Evolutionary conservation across 176 grass and related monocot genomes (phyloP).

Genomic region (Leersia perrieri): DNA sequence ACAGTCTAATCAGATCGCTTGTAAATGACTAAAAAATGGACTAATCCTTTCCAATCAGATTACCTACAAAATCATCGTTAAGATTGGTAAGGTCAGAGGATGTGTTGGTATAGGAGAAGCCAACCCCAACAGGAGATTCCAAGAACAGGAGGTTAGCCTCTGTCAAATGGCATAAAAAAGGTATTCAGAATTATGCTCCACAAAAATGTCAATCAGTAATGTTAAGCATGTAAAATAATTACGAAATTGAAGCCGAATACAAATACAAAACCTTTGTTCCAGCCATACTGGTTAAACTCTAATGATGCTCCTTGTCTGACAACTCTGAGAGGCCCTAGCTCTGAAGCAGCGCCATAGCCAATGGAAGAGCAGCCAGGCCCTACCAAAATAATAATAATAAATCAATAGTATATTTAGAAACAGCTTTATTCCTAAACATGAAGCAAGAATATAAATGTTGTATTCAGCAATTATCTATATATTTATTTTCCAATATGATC

Average conservation of each 20-base stretch:
- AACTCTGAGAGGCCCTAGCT: conserved; percentile 73
- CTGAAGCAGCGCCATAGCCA: conserved; percentile 75
- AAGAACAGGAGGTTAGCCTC: conserved; percentile 86
- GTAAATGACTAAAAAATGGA: neutral
- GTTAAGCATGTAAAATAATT: neutral
- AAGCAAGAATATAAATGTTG: neutral
- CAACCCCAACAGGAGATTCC: conserved; percentile 74
- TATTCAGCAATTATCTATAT: neutral
- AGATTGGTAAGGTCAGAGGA: conserved; percentile 59
- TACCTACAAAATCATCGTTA: conserved; percentile 73
- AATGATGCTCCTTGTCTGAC: conserved; percentile 48
- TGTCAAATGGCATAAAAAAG: conserved; percentile 4
- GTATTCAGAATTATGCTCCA: neutral
- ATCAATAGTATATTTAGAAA: neutral
- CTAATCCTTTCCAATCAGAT: neutral
- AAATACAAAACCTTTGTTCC: conserved; percentile 62
- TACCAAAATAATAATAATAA: conserved; percentile 3
- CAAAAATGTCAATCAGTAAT: neutral
- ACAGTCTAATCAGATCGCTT: neutral
- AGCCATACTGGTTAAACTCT: conserved; percentile 72
- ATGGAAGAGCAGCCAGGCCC: conserved; percentile 81
- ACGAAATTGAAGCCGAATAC: neutral
- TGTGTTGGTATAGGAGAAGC: conserved; percentile 87
- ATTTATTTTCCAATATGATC: neutral
- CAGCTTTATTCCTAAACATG: neutral